Percentiles rank a stretch among this genome's conserved stretches.
Conservation (phyloP, 805 yeast genomes). For the Citeromyces matritensis region DNA sequence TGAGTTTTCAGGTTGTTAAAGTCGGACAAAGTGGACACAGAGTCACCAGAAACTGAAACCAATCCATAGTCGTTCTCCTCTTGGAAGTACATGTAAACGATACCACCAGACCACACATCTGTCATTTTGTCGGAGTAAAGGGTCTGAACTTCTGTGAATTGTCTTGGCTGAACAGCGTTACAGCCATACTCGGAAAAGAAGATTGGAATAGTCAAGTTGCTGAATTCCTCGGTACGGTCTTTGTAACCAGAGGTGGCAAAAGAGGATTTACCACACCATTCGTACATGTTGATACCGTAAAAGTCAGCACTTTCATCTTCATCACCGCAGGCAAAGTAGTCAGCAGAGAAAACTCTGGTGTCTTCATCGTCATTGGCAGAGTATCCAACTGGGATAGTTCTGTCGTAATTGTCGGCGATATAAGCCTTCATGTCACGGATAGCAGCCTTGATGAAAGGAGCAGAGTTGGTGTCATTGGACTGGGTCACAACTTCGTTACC, state of each 20-base stretch:
- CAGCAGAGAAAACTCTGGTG: slow-evolving; percentile 67
- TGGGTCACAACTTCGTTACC: slow-evolving; percentile 95
- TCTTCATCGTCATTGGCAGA: slow-evolving; percentile 81
- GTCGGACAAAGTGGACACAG: slow-evolving; percentile 48
- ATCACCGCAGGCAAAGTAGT: slow-evolving; percentile 76
- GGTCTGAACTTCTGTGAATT: slow-evolving; percentile 61
- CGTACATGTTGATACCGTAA: slow-evolving; percentile 79
- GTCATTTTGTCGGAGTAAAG: slow-evolving; percentile 62
- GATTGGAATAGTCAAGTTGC: slow-evolving; percentile 61
- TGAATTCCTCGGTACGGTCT: slow-evolving; percentile 57
- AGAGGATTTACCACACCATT: slow-evolving; percentile 66
- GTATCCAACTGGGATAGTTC: slow-evolving; percentile 86
- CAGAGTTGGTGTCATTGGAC: slow-evolving; percentile 68
- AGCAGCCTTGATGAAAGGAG: slow-evolving; percentile 94
- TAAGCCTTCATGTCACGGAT: slow-evolving; percentile 77
- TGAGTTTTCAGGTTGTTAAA: slow-evolving; percentile 40
- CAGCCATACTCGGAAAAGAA: slow-evolving; percentile 89
- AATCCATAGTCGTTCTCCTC: slow-evolving; percentile 76
- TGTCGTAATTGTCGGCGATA: slow-evolving; percentile 48
- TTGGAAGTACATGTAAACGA: slow-evolving; percentile 82
- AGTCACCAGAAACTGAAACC: slow-evolving; percentile 34
- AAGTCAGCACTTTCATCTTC: slow-evolving; percentile 53
- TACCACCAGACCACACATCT: slow-evolving; percentile 89
- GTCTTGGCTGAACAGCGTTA: slow-evolving; percentile 58
- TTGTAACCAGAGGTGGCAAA: slow-evolving; percentile 52